These are phyloP conservation scores for Alternaria postmessia DNA, from an alignment of 2,329 filamentous ascomycete genomes.

Conservation along the genomic window DNA sequence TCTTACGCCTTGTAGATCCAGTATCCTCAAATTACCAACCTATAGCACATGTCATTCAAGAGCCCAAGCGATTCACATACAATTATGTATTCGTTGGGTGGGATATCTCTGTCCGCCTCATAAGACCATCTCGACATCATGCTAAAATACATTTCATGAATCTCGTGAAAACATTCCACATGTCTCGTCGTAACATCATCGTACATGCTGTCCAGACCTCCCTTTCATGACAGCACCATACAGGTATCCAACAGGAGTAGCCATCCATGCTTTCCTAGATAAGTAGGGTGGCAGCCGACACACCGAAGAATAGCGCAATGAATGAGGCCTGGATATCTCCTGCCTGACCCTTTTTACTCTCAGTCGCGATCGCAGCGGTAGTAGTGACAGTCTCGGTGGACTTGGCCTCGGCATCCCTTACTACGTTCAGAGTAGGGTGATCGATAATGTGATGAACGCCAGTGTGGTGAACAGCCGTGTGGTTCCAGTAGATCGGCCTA, in stretches of 20 bases:
- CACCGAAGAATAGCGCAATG: constrained; percentile 11
- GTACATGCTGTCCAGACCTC: background rate
- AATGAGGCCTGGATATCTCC: constrained; percentile 11
- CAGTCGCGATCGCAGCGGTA: background rate
- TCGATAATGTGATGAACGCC: constrained; percentile 9
- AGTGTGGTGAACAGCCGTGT: background rate
- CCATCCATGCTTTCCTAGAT: constrained; percentile 7
- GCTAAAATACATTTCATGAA: background rate
- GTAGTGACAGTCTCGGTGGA: background rate
- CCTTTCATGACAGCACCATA: background rate
- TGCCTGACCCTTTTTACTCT: constrained; percentile 8
- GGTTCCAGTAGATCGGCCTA: background rate
- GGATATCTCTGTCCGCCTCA: background rate
- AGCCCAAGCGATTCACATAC: too few species aligned
- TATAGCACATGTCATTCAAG: too few species aligned
- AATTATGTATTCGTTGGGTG: background rate
- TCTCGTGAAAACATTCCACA: background rate
- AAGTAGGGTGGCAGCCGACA: constrained; percentile 11
- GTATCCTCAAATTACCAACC: too few species aligned
- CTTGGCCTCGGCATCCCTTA: background rate
- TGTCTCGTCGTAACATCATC: background rate
- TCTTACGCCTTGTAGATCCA: too few species aligned
- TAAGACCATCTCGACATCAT: background rate
- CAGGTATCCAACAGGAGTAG: background rate
- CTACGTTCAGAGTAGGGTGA: constrained; percentile 19